Conservation (phyloP, 495 filamentous ascomycete species). For the Hypoxylon subgilvum region DNA sequence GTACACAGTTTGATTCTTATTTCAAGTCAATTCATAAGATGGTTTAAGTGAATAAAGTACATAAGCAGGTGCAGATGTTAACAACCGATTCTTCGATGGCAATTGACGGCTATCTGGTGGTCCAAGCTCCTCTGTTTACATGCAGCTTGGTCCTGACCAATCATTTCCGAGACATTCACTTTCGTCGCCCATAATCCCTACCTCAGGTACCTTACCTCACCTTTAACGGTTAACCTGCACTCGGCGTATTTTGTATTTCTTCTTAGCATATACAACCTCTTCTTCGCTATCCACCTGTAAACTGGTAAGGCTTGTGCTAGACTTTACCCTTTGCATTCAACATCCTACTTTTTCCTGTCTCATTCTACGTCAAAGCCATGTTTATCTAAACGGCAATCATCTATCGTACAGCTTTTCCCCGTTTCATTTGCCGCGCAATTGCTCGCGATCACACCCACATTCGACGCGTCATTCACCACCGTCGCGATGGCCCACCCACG, state of each 20-base stretch:
- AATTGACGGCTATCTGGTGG: constrained; percentile 2
- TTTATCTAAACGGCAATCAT: constrained; percentile 26
- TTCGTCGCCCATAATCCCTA: constrained; percentile 25
- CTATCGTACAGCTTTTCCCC: constrained; percentile 2
- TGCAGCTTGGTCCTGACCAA: constrained; percentile 17
- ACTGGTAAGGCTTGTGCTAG: constrained; percentile 3
- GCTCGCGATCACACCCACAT: constrained; percentile 29
- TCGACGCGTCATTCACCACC: constrained; percentile 32
- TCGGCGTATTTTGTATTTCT: constrained; percentile 8
- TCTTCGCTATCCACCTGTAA: constrained; percentile 11
- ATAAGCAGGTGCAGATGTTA: no score
- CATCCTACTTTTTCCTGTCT: neutral
- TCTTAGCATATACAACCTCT: neutral
- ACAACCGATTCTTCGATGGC: neutral
- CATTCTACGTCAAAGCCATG: constrained; percentile 27
- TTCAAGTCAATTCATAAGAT: no score
- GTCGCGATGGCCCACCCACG: constrained; percentile 57
- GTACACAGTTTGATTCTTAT: no score
- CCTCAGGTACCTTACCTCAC: neutral
- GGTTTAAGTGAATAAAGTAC: no score
- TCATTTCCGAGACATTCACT: constrained; percentile 15
- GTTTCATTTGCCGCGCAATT: neutral
- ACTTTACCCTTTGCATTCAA: neutral
- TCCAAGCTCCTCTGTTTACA: constrained; percentile 41
- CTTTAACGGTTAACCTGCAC: neutral